Base-by-base conservation (phyloP, 208 protist species). In the Trichomonas gallinae region DNA sequence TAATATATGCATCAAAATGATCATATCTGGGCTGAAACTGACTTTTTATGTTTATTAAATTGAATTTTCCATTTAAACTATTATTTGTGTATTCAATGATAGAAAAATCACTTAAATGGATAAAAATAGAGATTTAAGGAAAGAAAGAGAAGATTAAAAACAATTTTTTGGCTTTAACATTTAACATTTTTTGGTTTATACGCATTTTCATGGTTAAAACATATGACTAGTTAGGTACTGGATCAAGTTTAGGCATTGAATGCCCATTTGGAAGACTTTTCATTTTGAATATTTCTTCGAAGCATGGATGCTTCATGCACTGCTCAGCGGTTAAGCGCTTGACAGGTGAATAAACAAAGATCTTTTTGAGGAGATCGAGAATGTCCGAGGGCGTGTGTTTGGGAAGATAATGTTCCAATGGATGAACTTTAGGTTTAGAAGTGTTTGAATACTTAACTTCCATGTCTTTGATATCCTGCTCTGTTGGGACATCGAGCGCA, bases 371-470 rank as follows among this genome's bases (percentile, higher is more conserved):
- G 0, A 93, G n/a, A 21, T 93, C 44, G 17, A 93, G 2, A 6
- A 93, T 51, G 9, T 93, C 87, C 0, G 17, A 21, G 34, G 87
- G 87, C 0, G 87, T 93, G 17, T 48, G 17, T 26, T 34, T 34
- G 8, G 87, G 87, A 26, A 93, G 40, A 46, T 31, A 15, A 31
- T 17, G 4, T 26, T 89, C 38, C 0, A 89, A 21, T 46, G 38
- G n/a, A 46, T 98, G 2, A n/a, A n/a, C 26, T 72, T 26, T 72
- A 8, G 11, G 58, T 4, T n/a, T 72, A 17, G 11, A n/a, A 31
- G 58, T 17, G 11, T 17, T 17, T 2, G 11, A 31, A 2, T n/a
- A 72, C 26, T 72, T 72, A 72, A 72, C 58, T 72, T 72, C 58
- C 58, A 72, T 72, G 26, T 72, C 58, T 31, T 8, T 2, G 26